phyloP scores from a whole-genome alignment of 2,329 filamentous ascomycete species.

The Gnomoniopsis smithogilvyi region DNA sequence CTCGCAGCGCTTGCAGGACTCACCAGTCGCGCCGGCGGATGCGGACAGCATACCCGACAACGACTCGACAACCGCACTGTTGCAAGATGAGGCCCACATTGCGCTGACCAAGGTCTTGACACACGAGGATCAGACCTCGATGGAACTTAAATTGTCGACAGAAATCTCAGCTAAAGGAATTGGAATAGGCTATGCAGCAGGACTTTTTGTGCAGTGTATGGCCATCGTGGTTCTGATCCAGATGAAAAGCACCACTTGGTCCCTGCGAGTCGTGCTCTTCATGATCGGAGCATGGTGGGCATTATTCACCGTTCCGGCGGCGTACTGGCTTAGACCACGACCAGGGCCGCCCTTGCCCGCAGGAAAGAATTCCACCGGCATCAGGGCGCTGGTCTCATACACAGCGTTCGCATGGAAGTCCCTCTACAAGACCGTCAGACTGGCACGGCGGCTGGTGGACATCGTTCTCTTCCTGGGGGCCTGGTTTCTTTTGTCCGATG shows the following conservation, averaged over 20 bases:
- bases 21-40: conserved; percentile 23
- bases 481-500: conserved; percentile 94
- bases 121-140: conserved; percentile 51
- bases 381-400: conserved; percentile 62
- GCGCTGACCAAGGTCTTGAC: conserved; percentile 37
- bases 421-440: conserved; percentile 73
- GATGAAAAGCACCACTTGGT: conserved; percentile 76
- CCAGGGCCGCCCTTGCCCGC: conserved; percentile 76
- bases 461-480: conserved; percentile 77
- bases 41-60: conserved; percentile 30
- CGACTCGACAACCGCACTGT: conserved; percentile 43
- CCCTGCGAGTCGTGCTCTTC: conserved; percentile 82
- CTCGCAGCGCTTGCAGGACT: conserved; percentile 24
- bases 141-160: conserved; percentile 78
- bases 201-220: conserved; percentile 77
- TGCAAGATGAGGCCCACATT: conserved; percentile 32
- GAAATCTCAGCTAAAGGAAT: conserved; percentile 90
- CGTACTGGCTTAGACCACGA: conserved; percentile 80
- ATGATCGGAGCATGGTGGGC: conserved; percentile 92
- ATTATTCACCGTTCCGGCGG: conserved; percentile 82
- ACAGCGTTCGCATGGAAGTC: conserved; percentile 83
- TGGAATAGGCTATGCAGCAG: conserved; percentile 88
- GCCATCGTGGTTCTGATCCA: conserved; percentile 73
- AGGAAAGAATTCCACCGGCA: conserved; percentile 32
- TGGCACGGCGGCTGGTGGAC: conserved; percentile 70